These are phyloP conservation scores for Leccinum broughii DNA, from an alignment of 768 basidiomycete genomes.

Conservation along the genomic window DNA sequence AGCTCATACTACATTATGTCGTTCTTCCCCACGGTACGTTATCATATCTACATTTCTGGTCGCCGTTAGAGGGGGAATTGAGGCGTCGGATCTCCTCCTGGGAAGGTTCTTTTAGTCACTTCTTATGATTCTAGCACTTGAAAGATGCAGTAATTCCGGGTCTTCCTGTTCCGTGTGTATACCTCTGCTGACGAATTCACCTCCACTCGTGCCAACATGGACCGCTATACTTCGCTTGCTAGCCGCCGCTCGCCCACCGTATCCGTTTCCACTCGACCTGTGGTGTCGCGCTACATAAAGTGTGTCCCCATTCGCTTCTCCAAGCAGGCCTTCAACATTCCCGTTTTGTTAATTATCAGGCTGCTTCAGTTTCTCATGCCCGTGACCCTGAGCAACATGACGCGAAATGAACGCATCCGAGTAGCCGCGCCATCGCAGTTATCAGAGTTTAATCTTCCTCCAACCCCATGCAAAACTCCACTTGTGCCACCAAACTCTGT, in stretches of 20 bases:
- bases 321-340: neutral
- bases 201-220: neutral
- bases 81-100: neutral
- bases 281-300: neutral
- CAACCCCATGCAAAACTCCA: conserved; percentile 9
- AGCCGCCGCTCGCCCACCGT: neutral
- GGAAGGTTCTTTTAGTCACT: conserved; percentile 1
- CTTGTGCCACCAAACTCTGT: neutral
- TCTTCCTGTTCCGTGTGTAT: neutral
- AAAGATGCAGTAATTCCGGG: neutral
- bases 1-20: neutral
- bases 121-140: neutral
- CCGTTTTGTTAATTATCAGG: neutral
- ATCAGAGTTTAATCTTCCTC: conserved; percentile 23
- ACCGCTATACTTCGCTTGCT: neutral
- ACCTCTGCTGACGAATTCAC: neutral
- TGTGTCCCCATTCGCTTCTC: neutral
- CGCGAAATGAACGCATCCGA: neutral
- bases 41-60: neutral
- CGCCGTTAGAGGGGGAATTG: conserved; percentile 7
- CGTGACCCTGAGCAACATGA: conserved; percentile 17
- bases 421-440: conserved; percentile 13
- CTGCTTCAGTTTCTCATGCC: neutral
- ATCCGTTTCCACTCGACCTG: neutral
- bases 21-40: neutral